These are phyloP conservation scores for Xylariaceae sp. DNA, from an alignment of 2,329 filamentous ascomycete genomes.

Conservation along the genomic window DNA sequence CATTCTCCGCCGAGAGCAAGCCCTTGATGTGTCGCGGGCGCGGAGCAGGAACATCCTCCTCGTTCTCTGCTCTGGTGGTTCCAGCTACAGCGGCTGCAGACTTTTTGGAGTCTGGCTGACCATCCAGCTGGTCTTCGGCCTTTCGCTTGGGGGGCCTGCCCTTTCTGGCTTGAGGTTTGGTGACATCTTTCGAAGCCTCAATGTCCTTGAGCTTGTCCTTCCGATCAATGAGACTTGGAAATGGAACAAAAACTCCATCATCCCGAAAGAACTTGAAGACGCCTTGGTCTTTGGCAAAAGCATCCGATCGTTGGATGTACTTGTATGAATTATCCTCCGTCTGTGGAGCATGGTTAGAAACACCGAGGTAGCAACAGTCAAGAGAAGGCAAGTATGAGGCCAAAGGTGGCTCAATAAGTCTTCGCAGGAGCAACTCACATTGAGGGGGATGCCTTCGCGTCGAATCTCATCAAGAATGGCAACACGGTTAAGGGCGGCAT, in stretches of 20 bases:
- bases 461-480: conserved; percentile 23
- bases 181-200: conserved; percentile 12
- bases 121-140: conserved; percentile 45
- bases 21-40: conserved; percentile 38
- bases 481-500: conserved; percentile 23
- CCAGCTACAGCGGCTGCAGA: conserved; percentile 29
- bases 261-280: conserved; percentile 21
- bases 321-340: conserved; percentile 22
- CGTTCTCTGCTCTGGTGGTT: conserved; percentile 22
- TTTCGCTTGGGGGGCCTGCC: conserved; percentile 42
- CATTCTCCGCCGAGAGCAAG: conserved; percentile 31
- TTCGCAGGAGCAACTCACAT: conserved; percentile 20
- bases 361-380: conserved; percentile 3
- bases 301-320: conserved; percentile 19
- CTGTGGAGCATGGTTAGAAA: conserved; percentile 15
- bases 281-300: conserved; percentile 20
- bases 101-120: conserved; percentile 46
- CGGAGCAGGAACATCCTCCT: conserved; percentile 25
- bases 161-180: conserved; percentile 29
- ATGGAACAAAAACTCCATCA: conserved; percentile 28
- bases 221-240: conserved; percentile 28
- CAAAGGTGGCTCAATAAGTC: not conserved
- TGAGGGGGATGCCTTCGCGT: conserved; percentile 17
- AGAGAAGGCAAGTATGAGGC: not conserved
- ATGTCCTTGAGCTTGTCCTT: no score